Percentiles rank a stretch among this genome's conserved stretches.
Evolutionary conservation across 2,329 filamentous ascomycete genomes (phyloP).

Genomic region (Ampelomyces quisqualis): DNA sequence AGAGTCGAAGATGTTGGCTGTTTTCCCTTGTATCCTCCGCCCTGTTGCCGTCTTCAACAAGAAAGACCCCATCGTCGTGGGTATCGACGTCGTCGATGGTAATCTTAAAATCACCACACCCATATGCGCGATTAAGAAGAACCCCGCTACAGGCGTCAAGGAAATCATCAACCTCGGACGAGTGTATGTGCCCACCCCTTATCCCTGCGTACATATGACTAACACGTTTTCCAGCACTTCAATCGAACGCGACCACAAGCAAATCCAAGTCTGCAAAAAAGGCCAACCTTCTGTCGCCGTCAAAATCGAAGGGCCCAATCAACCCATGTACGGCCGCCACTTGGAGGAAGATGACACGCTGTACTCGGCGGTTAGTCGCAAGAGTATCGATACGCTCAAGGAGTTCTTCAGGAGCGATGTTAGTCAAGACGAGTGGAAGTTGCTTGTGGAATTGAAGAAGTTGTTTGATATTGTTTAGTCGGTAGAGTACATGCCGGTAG

Average conservation of each 20-base stretch:
- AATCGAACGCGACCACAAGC: slow-evolving; percentile 97
- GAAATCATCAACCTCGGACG: slow-evolving; percentile 83
- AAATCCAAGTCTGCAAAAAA: slow-evolving; percentile 87
- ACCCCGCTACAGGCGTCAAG: slow-evolving; percentile 74
- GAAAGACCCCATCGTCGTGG: slow-evolving; percentile 89
- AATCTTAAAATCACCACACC: slow-evolving; percentile 84
- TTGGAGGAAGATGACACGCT: slow-evolving; percentile 87
- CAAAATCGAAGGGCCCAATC: slow-evolving; percentile 93
- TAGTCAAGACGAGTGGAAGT: slow-evolving; percentile 86
- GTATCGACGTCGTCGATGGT: slow-evolving; percentile 93
- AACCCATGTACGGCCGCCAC: slow-evolving; percentile 92
- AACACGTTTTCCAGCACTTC: slow-evolving; percentile 64
- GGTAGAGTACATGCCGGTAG: slow-evolving; percentile 11
- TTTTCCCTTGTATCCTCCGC: slow-evolving; percentile 91
- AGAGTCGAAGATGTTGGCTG: slow-evolving; percentile 89
- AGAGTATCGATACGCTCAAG: slow-evolving; percentile 92
- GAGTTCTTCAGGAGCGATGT: slow-evolving; percentile 91
- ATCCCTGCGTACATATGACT: slow-evolving; percentile 9
- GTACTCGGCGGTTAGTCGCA: slow-evolving; percentile 83
- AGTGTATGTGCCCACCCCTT: slow-evolving; percentile 68
- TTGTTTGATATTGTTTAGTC: slow-evolving; percentile 71
- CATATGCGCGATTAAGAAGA: slow-evolving; percentile 81
- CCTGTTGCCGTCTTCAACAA: slow-evolving; percentile 98
- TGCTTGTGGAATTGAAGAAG: slow-evolving; percentile 94
- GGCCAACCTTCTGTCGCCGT: slow-evolving; percentile 95